Conservation (phyloP, 1,139 yeast species). For the Candida neerlandica region DNA sequence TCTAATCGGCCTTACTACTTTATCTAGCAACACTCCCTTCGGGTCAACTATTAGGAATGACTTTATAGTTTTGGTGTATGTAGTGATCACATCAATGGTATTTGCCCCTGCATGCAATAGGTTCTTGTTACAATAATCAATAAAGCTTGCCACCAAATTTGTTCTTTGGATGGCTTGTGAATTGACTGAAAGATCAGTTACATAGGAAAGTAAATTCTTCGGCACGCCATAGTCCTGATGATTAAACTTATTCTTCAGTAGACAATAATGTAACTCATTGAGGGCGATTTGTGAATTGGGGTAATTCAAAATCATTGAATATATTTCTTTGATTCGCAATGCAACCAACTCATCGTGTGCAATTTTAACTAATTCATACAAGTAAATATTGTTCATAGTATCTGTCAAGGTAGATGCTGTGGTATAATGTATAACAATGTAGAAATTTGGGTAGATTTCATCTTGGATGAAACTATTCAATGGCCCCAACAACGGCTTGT, state of each 20-base stretch:
- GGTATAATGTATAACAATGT: conserved; percentile 25
- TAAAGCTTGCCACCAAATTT: conserved; percentile 57
- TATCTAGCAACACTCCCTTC: conserved; percentile 78
- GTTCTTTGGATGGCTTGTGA: conserved; percentile 48
- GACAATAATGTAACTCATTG: conserved; percentile 60
- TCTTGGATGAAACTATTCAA: conserved; percentile 41
- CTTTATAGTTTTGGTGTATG: conserved; percentile 71
- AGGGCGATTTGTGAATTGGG: conserved; percentile 65
- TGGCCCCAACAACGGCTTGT: conserved; percentile 37
- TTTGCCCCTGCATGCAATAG: conserved; percentile 82
- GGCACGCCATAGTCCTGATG: conserved; percentile 13
- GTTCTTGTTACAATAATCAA: conserved; percentile 47
- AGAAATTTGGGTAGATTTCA: conserved; percentile 43
- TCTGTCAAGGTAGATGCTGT: conserved; percentile 13
- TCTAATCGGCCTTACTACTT: conserved; percentile 74
- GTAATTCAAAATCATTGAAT: conserved; percentile 57
- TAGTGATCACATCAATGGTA: conserved; percentile 71
- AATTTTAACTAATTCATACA: conserved; percentile 38
- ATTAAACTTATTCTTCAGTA: conserved; percentile 28
- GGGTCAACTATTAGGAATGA: conserved; percentile 83
- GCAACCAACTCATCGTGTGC: conserved; percentile 49
- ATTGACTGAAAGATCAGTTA: conserved; percentile 23
- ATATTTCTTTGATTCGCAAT: conserved; percentile 64
- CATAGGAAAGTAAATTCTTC: conserved; percentile 20
- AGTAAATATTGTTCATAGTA: conserved; percentile 21